Conservation (phyloP, 768 basidiomycete genomes). For the Tulasnella sp. region DNA sequence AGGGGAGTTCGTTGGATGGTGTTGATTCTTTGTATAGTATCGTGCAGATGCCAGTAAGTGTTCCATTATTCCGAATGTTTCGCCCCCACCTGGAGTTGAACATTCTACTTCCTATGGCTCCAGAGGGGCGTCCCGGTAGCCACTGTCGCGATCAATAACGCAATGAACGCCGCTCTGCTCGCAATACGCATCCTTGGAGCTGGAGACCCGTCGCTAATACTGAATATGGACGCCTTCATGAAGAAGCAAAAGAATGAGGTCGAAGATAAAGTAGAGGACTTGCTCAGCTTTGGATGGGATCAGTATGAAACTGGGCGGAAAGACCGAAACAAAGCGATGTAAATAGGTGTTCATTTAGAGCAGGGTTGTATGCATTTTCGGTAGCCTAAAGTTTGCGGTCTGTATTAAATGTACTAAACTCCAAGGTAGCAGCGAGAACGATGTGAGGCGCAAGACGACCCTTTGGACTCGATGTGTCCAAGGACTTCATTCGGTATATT, state of each 20-base stretch:
- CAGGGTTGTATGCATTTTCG: no score
- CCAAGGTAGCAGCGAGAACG: no score
- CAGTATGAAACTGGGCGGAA: constrained; percentile 42
- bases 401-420: no score
- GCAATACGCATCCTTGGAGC: constrained; percentile 78
- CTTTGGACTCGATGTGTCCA: no score
- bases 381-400: no score
- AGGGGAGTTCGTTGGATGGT: constrained; percentile 85
- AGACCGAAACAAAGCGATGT: no score
- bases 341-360: no score
- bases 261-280: constrained; percentile 59
- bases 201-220: constrained; percentile 53
- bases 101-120: not conserved
- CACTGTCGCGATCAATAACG: constrained; percentile 94
- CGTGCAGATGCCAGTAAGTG: constrained; percentile 94
- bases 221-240: constrained; percentile 66
- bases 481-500: no score
- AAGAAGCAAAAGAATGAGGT: constrained; percentile 63
- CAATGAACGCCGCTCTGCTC: constrained; percentile 84
- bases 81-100: not conserved
- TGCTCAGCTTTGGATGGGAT: constrained; percentile 81
- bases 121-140: constrained; percentile 95
- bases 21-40: constrained; percentile 97
- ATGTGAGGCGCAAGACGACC: no score
- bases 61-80: not conserved